Conservation (phyloP, 2,329 filamentous ascomycete genomes). For the Cercospora brassicicola region DNA sequence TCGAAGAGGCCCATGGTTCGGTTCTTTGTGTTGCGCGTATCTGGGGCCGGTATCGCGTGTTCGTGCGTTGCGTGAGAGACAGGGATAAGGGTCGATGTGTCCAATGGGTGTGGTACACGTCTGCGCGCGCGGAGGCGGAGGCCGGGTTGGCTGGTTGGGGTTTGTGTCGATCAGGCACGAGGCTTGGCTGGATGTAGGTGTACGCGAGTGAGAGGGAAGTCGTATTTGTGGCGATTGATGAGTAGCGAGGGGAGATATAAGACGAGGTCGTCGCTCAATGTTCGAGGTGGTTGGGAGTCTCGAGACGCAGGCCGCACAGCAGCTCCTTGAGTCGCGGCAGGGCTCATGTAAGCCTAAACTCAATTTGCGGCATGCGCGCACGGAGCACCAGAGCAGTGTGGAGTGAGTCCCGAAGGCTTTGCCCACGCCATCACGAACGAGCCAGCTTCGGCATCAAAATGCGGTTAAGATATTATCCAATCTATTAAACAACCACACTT, state of each 20-base stretch:
- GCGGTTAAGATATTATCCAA: slow-evolving; percentile 22
- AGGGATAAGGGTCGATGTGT: slow-evolving; percentile 5
- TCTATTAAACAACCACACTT: not conserved
- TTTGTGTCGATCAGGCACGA: not conserved
- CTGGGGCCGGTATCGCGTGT: not conserved
- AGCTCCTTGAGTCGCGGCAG: not conserved
- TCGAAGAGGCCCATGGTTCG: slow-evolving; percentile 38
- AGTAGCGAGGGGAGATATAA: not conserved
- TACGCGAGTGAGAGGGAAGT: not conserved
- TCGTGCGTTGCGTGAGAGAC: not conserved
- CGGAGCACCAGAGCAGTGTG: not conserved
- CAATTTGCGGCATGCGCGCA: not conserved
- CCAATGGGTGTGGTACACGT: slow-evolving; percentile 19
- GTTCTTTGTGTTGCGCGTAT: not conserved
- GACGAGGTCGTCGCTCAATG: not conserved
- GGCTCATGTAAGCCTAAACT: not conserved
- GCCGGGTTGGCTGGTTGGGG: not conserved
- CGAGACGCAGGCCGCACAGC: not conserved
- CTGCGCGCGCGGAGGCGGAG: not conserved
- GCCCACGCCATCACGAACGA: not conserved
- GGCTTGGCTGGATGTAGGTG: not conserved
- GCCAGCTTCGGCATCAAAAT: slow-evolving; percentile 13
- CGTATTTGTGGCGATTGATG: not conserved
- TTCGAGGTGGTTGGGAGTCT: not conserved
- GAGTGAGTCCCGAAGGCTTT: not conserved